Conservation (phyloP, 495 filamentous ascomycete species). For the Echria macrotheca region DNA sequence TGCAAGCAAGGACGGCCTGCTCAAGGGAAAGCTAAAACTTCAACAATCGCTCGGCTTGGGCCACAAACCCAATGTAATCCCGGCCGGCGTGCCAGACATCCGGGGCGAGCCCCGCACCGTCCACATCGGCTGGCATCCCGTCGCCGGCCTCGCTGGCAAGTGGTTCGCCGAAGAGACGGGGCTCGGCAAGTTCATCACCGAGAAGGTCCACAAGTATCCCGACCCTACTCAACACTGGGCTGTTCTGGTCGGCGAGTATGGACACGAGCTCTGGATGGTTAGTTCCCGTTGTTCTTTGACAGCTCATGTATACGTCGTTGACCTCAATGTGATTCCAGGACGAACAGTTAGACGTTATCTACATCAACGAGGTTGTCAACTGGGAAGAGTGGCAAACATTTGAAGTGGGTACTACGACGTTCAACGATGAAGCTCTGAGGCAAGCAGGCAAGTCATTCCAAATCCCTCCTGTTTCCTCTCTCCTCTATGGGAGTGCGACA, state of each 20-base stretch:
- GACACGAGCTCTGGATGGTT: conserved; percentile 41
- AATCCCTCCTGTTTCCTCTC: conserved; percentile 11
- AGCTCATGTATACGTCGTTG: no score
- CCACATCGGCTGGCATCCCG: conserved; percentile 44
- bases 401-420: conserved; percentile 38
- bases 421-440: conserved; percentile 43
- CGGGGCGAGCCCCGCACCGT: conserved; percentile 29
- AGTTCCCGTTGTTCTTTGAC: conserved; percentile 5
- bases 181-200: conserved; percentile 38
- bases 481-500: no score
- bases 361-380: conserved; percentile 35
- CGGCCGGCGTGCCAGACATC: conserved; percentile 25
- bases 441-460: no score
- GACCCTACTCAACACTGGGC: conserved; percentile 50
- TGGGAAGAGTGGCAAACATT: conserved; percentile 34
- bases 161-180: conserved; percentile 42
- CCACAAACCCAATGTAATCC: conserved; percentile 37
- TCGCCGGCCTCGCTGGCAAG: conserved; percentile 35
- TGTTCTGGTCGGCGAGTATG: conserved; percentile 41
- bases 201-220: conserved; percentile 36
- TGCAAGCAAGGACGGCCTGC: conserved; percentile 25
- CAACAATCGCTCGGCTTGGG: conserved; percentile 39
- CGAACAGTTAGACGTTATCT: conserved; percentile 41
- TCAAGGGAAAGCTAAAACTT: conserved; percentile 34
- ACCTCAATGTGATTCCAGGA: no score